A percentile compares a stretch with the other conserved stretches of the same genome.
Conservation (phyloP, 306 rosid species). For the Oemleria cerasiformis region DNA sequence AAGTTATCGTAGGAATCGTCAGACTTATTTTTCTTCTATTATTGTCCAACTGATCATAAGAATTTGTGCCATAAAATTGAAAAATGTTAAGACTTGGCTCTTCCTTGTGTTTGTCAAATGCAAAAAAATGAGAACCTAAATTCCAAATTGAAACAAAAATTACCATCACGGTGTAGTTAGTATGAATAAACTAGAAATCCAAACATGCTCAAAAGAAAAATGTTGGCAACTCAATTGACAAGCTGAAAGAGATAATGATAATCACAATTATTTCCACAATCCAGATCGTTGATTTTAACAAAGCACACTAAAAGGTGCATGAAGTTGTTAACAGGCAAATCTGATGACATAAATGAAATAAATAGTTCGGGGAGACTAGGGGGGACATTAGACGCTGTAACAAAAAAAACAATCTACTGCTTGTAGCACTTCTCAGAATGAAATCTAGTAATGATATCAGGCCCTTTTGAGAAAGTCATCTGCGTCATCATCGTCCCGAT, state of each 20-base stretch:
- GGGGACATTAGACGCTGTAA: background rate
- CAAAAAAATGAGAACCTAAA: too few species aligned
- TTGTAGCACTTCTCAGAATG: background rate
- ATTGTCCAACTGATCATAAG: too few species aligned
- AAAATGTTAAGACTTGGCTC: too few species aligned
- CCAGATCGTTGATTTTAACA: constrained; percentile 15
- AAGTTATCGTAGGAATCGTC: background rate
- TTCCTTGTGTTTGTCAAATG: too few species aligned
- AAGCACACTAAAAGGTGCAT: constrained; percentile 26
- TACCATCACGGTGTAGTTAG: too few species aligned
- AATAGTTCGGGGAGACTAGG: background rate
- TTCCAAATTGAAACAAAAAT: too few species aligned
- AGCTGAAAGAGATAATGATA: background rate
- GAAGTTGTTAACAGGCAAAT: constrained; percentile 22
- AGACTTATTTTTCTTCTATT: too few species aligned
- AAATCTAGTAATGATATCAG: constrained; percentile 30
- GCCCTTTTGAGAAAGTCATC: constrained; percentile 65
- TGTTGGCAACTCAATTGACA: too few species aligned
- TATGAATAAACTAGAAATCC: too few species aligned
- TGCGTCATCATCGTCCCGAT: constrained; percentile 45
- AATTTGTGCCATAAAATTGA: too few species aligned
- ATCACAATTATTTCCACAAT: constrained; percentile 19
- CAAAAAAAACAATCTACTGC: constrained; percentile 19
- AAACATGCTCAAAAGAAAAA: too few species aligned
- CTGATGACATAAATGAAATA: constrained; percentile 3